Evolutionary conservation across 345 rosid genomes (phyloP).

Genomic region (Populus deltoides): DNA sequence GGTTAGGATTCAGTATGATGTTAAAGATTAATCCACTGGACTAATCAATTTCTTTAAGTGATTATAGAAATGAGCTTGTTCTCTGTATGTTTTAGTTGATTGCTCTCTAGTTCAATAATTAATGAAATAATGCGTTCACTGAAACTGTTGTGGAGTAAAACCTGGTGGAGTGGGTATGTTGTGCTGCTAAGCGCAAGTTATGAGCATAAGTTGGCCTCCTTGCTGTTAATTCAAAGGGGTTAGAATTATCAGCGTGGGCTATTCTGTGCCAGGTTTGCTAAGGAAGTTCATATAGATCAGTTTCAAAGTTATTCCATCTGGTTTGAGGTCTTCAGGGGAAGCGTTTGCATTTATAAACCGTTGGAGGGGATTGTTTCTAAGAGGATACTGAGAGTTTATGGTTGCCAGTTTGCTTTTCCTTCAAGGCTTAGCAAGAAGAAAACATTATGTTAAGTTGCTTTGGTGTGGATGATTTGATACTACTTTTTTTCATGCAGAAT

Average conservation of each 20-base stretch:
- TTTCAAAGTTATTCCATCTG: too few relatives aligned
- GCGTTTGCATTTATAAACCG: neutral
- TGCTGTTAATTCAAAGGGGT: neutral
- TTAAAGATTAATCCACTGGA: neutral
- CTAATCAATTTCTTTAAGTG: neutral
- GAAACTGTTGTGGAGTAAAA: neutral
- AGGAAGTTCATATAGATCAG: neutral
- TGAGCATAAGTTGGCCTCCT: neutral
- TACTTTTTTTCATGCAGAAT: neutral
- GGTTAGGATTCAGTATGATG: neutral
- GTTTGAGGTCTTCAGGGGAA: neutral
- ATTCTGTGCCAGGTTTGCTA: neutral
- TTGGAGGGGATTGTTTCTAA: neutral
- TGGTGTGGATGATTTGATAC: neutral
- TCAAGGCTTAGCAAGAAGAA: neutral
- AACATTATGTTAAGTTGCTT: neutral
- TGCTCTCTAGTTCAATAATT: neutral
- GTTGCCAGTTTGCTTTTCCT: neutral
- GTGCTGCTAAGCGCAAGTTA: neutral
- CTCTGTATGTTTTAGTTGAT: neutral
- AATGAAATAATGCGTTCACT: neutral
- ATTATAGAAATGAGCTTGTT: neutral
- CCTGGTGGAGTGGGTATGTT: neutral
- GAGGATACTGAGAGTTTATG: too few relatives aligned
- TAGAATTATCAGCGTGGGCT: neutral